Evolutionary conservation across 1,284 basidiomycete genomes (phyloP).

Genomic region (Wallemia ichthyophaga): DNA sequence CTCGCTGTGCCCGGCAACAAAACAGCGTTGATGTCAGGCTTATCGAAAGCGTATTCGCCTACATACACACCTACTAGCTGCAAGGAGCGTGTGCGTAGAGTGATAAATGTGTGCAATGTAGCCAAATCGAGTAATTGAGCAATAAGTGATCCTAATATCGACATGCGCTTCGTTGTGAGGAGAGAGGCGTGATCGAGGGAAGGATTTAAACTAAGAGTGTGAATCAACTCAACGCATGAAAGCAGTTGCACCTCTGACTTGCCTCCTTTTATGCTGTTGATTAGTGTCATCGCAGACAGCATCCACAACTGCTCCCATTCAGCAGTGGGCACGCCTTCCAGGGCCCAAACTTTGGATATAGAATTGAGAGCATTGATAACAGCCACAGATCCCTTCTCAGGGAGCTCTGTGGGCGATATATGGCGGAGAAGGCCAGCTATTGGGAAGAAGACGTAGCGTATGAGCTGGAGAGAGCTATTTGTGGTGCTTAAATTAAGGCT

Average conservation of each 20-base stretch:
- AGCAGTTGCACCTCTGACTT: slow-evolving; percentile 44
- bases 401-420: slow-evolving; percentile 31
- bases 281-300: slow-evolving; percentile 24
- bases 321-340: slow-evolving; percentile 23
- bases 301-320: slow-evolving; percentile 57
- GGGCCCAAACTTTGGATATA: slow-evolving; percentile 47
- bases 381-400: slow-evolving; percentile 47
- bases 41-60: slow-evolving; percentile 27
- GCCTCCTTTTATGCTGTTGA: slow-evolving; percentile 25
- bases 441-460: slow-evolving; percentile 62
- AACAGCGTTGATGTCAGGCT: slow-evolving; percentile 24
- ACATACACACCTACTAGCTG: slow-evolving; percentile 28
- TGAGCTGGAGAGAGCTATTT: slow-evolving; percentile 22
- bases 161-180: slow-evolving; percentile 27
- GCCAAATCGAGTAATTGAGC: slow-evolving; percentile 34
- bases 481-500: slow-evolving; percentile 3
- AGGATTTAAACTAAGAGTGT: slow-evolving; percentile 22
- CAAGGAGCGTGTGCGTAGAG: slow-evolving; percentile 34
- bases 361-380: slow-evolving; percentile 29
- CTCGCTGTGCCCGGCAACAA: slow-evolving; percentile 56
- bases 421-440: slow-evolving; percentile 48
- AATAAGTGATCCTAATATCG: slow-evolving; percentile 44
- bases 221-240: slow-evolving; percentile 6
- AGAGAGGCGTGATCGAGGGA: slow-evolving; percentile 14
- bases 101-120: slow-evolving; percentile 25